Percentiles rank a stretch among this genome's conserved stretches.
phyloP scores from a whole-genome alignment of 805 yeast genomes.

The Candida jianshihensis region DNA sequence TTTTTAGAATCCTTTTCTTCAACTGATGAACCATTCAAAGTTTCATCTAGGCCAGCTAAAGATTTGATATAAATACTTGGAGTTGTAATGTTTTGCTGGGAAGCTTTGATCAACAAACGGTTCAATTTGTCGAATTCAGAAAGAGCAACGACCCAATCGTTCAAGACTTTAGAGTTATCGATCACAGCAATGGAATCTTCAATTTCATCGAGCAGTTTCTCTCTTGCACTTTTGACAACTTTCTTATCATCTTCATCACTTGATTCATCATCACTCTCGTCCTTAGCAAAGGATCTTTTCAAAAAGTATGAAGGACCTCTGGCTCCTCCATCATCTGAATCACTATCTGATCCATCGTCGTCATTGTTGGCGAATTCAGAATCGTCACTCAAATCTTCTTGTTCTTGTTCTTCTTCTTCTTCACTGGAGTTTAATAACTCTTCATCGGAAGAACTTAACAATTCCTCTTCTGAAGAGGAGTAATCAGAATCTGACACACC shows the following conservation, averaged over 20 bases:
- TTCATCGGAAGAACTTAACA: conserved; percentile 36
- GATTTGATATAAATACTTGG: conserved; percentile 69
- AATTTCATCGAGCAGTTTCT: conserved; percentile 85
- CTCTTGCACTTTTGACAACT: conserved; percentile 90
- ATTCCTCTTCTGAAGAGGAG: conserved; percentile 38
- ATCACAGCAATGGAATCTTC: conserved; percentile 57
- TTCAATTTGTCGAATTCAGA: conserved; percentile 73
- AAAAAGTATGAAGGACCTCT: conserved; percentile 39
- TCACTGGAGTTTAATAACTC: conserved; percentile 23
- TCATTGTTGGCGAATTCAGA: conserved; percentile 31
- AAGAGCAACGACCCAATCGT: conserved; percentile 74
- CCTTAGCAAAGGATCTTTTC: conserved; percentile 32
- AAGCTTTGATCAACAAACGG: conserved; percentile 57
- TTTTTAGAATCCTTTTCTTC: conserved; percentile 40
- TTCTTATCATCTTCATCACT: conserved; percentile 67
- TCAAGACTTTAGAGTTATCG: conserved; percentile 58
- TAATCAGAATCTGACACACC: conserved; percentile 37
- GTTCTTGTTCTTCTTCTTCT: conserved; percentile 25
- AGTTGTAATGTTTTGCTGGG: conserved; percentile 67
- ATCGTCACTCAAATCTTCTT: conserved; percentile 19
- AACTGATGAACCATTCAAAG: conserved; percentile 44
- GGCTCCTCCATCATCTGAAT: conserved; percentile 36
- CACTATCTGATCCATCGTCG: conserved; percentile 33
- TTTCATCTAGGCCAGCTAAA: conserved; percentile 66
- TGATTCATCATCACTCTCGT: conserved; percentile 35